These are phyloP conservation scores for Trametes hirsuta DNA, from an alignment of 1,284 basidiomycete species.

Conservation along the genomic window DNA sequence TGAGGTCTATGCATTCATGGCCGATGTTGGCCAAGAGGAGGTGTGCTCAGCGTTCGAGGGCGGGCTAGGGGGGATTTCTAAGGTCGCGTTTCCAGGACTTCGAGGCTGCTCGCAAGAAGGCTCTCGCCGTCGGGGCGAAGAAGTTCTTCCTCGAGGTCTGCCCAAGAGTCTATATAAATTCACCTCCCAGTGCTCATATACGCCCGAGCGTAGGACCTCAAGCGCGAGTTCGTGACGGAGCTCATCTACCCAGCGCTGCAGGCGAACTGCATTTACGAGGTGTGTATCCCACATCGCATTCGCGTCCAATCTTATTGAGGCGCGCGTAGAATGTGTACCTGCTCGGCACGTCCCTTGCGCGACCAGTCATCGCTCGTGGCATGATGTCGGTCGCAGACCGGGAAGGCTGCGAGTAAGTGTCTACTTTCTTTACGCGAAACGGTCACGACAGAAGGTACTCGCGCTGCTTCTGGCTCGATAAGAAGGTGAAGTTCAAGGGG, in stretches of 20 bases:
- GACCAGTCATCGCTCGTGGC: slow-evolving; percentile 97
- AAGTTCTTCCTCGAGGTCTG: slow-evolving; percentile 90
- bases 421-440: neutral
- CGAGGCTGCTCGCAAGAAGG: slow-evolving; percentile 90
- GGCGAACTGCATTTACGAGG: slow-evolving; percentile 99
- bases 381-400: slow-evolving; percentile 95
- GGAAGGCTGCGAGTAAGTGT: slow-evolving; percentile 89
- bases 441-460: neutral
- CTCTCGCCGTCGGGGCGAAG: slow-evolving; percentile 90
- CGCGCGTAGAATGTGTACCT: slow-evolving; percentile 87
- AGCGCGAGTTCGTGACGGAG: slow-evolving; percentile 94
- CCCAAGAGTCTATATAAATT: neutral
- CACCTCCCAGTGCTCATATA: neutral
- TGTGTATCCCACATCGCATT: slow-evolving; percentile 30
- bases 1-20: slow-evolving; percentile 98
- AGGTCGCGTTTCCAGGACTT: slow-evolving; percentile 71
- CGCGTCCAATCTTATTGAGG: neutral
- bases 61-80: neutral
- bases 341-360: slow-evolving; percentile 95
- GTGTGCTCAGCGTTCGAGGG: slow-evolving; percentile 39
- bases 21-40: slow-evolving; percentile 98
- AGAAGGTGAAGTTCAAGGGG: too few relatives aligned
- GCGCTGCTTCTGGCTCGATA: too few relatives aligned
- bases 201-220: slow-evolving; percentile 73
- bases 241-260: slow-evolving; percentile 98